phyloP scores from a whole-genome alignment of 495 filamentous ascomycete genomes.

The Penicillium goetzii region DNA sequence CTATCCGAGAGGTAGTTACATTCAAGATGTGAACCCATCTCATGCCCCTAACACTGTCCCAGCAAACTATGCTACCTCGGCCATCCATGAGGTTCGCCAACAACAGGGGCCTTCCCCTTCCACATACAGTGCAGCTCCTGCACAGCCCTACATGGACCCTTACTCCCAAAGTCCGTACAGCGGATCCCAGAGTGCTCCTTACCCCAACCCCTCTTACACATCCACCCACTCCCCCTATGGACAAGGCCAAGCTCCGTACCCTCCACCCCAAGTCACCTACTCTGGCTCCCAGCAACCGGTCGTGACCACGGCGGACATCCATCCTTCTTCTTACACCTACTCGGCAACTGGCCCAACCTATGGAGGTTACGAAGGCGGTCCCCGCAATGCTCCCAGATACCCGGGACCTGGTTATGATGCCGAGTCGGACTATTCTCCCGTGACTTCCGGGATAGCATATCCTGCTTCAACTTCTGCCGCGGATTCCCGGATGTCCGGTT shows the following conservation, averaged over 20 bases:
- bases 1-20: conserved; percentile 52
- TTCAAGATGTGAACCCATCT: conserved; percentile 47
- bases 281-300: conserved; percentile 42
- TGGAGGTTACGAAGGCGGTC: conserved; percentile 44
- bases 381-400: conserved; percentile 53
- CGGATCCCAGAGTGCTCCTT: conserved; percentile 42
- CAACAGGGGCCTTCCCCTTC: conserved; percentile 45
- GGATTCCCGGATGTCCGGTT: conserved; percentile 43
- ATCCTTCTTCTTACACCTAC: conserved; percentile 49
- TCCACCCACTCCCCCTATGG: conserved; percentile 45
- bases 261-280: conserved; percentile 44
- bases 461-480: conserved; percentile 47
- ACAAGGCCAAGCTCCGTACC: conserved; percentile 42
- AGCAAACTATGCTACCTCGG: conserved; percentile 40
- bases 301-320: conserved; percentile 44
- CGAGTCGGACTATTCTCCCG: conserved; percentile 50
- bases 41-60: conserved; percentile 43
- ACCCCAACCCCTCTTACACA: conserved; percentile 41
- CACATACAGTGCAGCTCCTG: conserved; percentile 44
- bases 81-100: conserved; percentile 44
- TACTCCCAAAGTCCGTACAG: conserved; percentile 44
- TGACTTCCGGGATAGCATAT: conserved; percentile 49
- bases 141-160: conserved; percentile 40
- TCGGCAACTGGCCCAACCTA: conserved; percentile 36
- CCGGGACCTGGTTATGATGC: conserved; percentile 52